Evolutionary conservation across 257 asterid species (phyloP), one percentile per base, ranked within the genome.

Genomic region (Nicotiana benthamiana): DNA sequence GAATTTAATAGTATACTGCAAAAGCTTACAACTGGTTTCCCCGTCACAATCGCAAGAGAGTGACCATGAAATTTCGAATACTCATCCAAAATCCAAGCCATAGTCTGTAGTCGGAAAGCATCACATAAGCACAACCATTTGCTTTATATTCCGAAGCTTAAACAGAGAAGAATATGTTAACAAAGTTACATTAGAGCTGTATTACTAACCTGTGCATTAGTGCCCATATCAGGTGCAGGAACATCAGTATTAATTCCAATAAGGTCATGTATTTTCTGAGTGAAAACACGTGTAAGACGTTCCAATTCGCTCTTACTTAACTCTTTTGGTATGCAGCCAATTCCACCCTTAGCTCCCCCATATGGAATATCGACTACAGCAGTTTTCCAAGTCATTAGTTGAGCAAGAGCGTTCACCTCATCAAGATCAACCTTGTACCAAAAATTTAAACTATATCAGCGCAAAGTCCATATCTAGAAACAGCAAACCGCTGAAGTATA

Each of bases 51-150:
- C 43, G 99, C 99, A 30, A 98, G 99, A 1, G 99, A 96, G 87
- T 96, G 83, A 59, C 99, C 99, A 66, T 96, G 99, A 82, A 96
- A 96, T 82, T 96, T 96, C 2, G 99, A 96, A 88, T 94, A 96
- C 92, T 96, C 99, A 1, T 94, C 99, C 92, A 96, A 84, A 81
- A 96, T 96, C 99, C 99, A 96, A 70, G 99, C 99, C 99, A 96
- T 96, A 52, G 99, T 96, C 99, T 96, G 97, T 86, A 56, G 60
- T 80, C 30, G 3, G 43, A 79, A 84, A 83, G 66, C 36, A 28
- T 4, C 18, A 40, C 34, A 24, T 15, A 12, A 40, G 26, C 9
- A 43, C 36, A 53, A 53, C 11, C 18, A 9, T 76, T 75, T 28
- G 46, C 4, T 28, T 20, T 27, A 20, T 16, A 75, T 36, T 17